Conservation (phyloP, 176 grass and related monocot species). For the Musa acuminata region DNA sequence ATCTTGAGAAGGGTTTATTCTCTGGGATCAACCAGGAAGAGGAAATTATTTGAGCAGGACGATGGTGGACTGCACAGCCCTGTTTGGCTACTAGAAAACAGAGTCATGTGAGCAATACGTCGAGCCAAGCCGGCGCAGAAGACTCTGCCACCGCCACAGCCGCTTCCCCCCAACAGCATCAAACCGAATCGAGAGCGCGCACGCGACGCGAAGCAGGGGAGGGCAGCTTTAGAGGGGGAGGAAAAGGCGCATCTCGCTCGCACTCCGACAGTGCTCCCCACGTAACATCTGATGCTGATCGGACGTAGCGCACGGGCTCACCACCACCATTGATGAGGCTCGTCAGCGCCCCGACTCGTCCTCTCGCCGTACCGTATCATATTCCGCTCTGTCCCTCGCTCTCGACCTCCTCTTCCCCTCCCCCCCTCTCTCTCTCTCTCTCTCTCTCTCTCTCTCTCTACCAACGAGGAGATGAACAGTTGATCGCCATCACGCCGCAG, state of each 20-base stretch:
- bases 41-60: background rate
- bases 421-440: background rate
- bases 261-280: background rate
- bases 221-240: background rate
- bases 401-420: background rate
- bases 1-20: background rate
- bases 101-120: constrained; percentile 9
- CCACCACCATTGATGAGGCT: background rate
- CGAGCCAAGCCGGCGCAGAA: background rate
- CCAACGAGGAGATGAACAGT: background rate
- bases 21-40: background rate
- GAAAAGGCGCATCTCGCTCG: background rate
- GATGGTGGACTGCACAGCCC: background rate
- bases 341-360: background rate
- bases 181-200: background rate
- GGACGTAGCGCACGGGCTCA: background rate
- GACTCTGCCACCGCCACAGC: background rate
- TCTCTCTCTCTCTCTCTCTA: background rate
- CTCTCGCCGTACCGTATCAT: background rate
- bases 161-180: background rate
- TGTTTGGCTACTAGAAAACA: background rate
- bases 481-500: background rate
- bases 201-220: background rate
- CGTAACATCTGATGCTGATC: background rate
- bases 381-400: background rate